Conservation (phyloP, 176 grass and related monocot genomes). For the Tillandsia fasciculata region DNA sequence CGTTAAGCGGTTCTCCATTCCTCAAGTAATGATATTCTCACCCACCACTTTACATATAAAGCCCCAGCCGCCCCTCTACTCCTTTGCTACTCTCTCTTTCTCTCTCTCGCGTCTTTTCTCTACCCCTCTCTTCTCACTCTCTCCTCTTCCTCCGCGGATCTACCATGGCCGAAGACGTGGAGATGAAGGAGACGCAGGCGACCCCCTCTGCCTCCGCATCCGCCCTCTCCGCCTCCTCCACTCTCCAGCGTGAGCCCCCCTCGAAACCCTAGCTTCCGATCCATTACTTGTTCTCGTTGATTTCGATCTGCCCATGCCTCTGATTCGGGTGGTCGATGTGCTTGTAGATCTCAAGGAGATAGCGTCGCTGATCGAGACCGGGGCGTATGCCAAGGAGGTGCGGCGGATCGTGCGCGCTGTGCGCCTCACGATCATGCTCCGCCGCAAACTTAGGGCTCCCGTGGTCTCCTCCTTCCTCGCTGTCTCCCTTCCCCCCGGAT, state of each 20-base stretch:
- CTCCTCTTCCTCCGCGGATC: background rate
- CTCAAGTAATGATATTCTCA: too few species aligned
- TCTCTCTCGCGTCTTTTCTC: background rate
- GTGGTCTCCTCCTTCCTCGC: slow-evolving; percentile 56
- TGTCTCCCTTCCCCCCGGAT: slow-evolving; percentile 31
- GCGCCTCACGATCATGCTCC: slow-evolving; percentile 58
- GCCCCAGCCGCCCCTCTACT: background rate
- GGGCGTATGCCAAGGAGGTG: slow-evolving; percentile 63
- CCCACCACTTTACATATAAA: too few species aligned
- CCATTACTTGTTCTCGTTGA: background rate
- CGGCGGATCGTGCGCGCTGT: slow-evolving; percentile 64
- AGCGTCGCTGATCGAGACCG: slow-evolving; percentile 51
- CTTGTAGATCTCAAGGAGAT: slow-evolving; percentile 88
- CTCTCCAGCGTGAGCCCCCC: slow-evolving; percentile 15
- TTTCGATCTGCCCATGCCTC: background rate
- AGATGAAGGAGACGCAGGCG: slow-evolving; percentile 22
- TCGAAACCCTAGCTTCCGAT: slow-evolving; percentile 26
- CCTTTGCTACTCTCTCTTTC: slow-evolving; percentile 15
- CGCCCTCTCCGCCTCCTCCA: slow-evolving; percentile 7
- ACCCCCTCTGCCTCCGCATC: slow-evolving; percentile 9
- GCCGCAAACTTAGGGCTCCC: slow-evolving; percentile 43
- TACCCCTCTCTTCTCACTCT: background rate
- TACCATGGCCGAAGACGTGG: slow-evolving; percentile 8
- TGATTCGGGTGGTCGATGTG: background rate
- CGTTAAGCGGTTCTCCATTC: too few species aligned